Percentiles rank a stretch among this genome's conserved stretches.
Evolutionary conservation across 495 filamentous ascomycete species (phyloP).

Genomic region (Bryoglossum gracile): DNA sequence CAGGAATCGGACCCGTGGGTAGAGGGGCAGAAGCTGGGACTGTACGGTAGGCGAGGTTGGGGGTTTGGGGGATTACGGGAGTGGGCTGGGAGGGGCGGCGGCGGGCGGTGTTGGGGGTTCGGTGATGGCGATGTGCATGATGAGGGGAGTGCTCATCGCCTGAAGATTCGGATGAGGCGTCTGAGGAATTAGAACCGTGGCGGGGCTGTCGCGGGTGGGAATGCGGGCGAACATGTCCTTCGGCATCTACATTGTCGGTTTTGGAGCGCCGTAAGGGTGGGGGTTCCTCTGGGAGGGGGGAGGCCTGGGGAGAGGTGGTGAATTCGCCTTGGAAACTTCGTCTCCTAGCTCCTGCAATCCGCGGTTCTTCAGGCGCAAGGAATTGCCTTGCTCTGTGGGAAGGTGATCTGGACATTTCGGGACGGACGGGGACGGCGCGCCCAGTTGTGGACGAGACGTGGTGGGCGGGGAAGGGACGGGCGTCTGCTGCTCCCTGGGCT

Average conservation of each 20-base stretch:
- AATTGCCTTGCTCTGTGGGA: constrained; percentile 20
- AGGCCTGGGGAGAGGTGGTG: background rate
- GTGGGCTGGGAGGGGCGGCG: too few relatives aligned
- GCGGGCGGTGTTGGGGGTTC: too few relatives aligned
- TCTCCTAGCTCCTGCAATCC: constrained; percentile 1
- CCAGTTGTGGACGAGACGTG: constrained; percentile 7
- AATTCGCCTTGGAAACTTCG: constrained; percentile 12
- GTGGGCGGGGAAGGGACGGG: constrained; percentile 6
- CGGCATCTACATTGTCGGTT: background rate
- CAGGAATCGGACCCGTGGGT: constrained; percentile 3
- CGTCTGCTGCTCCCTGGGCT: background rate
- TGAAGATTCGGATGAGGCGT: constrained; percentile 1
- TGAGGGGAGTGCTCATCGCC: background rate
- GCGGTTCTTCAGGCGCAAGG: constrained; percentile 18
- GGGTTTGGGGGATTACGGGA: too few relatives aligned
- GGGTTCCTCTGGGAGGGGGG: background rate
- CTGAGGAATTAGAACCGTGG: constrained; percentile 6
- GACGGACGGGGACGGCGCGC: constrained; percentile 7
- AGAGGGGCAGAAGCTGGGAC: background rate
- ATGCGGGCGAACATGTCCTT: constrained; percentile 18
- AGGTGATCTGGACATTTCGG: constrained; percentile 12
- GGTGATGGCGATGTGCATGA: too few relatives aligned
- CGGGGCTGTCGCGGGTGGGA: constrained; percentile 15
- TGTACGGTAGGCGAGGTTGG: background rate
- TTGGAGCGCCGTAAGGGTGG: background rate